Evolutionary conservation across 306 rosid genomes (phyloP).

Genomic region (Quillaja saponaria): DNA sequence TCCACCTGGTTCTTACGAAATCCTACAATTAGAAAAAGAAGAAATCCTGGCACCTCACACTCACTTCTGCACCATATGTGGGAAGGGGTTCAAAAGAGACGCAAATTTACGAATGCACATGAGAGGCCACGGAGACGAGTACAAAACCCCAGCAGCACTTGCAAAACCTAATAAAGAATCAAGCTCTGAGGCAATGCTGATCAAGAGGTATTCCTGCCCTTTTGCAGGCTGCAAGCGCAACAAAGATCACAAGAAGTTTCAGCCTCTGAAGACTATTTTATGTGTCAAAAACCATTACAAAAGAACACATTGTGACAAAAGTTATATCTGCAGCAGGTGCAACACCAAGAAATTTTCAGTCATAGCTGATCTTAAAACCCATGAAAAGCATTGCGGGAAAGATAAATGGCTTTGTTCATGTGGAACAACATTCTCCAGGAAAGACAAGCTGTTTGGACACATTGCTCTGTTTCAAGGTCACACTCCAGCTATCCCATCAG

Average conservation of each 20-base stretch:
- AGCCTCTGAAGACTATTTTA: slow-evolving; percentile 88
- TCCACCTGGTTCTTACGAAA: slow-evolving; percentile 90
- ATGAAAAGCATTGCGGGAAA: slow-evolving; percentile 97
- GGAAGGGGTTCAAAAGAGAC: slow-evolving; percentile 98
- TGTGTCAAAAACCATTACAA: slow-evolving; percentile 99
- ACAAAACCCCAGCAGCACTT: slow-evolving; percentile 96
- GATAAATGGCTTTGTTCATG: slow-evolving; percentile 99
- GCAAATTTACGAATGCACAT: slow-evolving; percentile 98
- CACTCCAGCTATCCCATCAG: slow-evolving; percentile 89
- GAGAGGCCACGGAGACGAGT: slow-evolving; percentile 98
- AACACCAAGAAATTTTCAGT: slow-evolving; percentile 91
- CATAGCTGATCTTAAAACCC: slow-evolving; percentile 96
- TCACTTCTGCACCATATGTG: slow-evolving; percentile 94
- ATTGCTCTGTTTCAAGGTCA: slow-evolving; percentile 97
- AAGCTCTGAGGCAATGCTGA: slow-evolving; percentile 59
- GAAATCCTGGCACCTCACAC: slow-evolving; percentile 99
- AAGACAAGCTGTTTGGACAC: slow-evolving; percentile 99
- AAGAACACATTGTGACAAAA: slow-evolving; percentile 98
- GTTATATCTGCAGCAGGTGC: slow-evolving; percentile 94
- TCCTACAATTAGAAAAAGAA: slow-evolving; percentile 88
- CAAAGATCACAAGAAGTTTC: slow-evolving; percentile 91
- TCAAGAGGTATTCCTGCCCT: slow-evolving; percentile 97
- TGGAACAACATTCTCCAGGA: slow-evolving; percentile 99
- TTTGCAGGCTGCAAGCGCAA: slow-evolving; percentile 92
- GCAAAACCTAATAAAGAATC: slow-evolving; percentile 83